Base-by-base conservation (phyloP, 495 filamentous ascomycete species). In the Beverwykella pulmonaria region DNA sequence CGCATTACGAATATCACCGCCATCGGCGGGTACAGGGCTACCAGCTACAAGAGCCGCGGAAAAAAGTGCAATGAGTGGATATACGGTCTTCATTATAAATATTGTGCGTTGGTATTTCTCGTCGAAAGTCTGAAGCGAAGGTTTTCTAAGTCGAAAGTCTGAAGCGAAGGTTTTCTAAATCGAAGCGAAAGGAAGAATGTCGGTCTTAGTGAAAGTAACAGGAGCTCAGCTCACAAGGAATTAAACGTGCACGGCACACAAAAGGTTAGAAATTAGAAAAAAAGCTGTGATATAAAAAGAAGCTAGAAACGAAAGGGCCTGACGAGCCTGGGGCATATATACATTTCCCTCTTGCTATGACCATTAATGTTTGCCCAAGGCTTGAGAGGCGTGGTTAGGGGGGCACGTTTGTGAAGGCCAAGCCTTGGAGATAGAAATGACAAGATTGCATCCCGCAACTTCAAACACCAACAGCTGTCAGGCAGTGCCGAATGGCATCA, bases 191-290 rank as follows among this genome's bases (percentile, higher is more conserved):
- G 3, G 25, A 25, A 22, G 25, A 25, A 50, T 7, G 48, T 22
- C 6, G 6, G n/a, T 50, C 25, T 27, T 50, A 50, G 48, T 7
- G 48, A 25, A 50, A 50, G 25, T 23, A 27, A 25, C 8, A 23
- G 25, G 48, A 50, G 48, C 48, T 50, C 48, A 50, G 48, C 48
- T 50, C 48, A 23, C 20, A 50, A 50, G 25, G 9, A 50, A 50
- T 50, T 50, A 50, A 27, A 50, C 6, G 48, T 50, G 48, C 48
- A 50, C 48, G 48, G 48, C 48, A 50, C 44, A n/a, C 25, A 25
- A 25, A 27, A 27, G 20, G 7, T 23, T 23, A 50, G 20, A 27
- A 50, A 50, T 23, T 50, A 27, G 48, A 50, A 23, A 48, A 23
- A 48, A n/a, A n/a, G n/a, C 15, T n/a, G 19, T 22, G 9, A 50